phyloP scores from a whole-genome alignment of 305 asterid genomes.

The Fraxinus floribunda region DNA sequence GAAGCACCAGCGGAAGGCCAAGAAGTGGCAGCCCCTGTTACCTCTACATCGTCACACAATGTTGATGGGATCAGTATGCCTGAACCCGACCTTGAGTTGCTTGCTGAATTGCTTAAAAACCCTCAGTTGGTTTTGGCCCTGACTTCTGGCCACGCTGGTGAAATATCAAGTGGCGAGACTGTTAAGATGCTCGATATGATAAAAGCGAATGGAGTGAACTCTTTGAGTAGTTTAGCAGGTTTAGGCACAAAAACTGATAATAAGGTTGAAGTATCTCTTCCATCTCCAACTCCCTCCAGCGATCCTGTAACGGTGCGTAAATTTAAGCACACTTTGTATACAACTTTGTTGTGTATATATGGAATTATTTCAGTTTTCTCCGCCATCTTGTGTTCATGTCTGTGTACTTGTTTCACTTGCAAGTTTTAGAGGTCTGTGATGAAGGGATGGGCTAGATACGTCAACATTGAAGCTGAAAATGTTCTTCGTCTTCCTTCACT shows the following conservation, averaged over 20 bases:
- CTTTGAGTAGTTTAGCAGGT: slow-evolving; percentile 45
- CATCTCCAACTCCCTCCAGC: slow-evolving; percentile 93
- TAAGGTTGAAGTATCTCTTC: slow-evolving; percentile 85
- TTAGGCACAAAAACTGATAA: slow-evolving; percentile 40
- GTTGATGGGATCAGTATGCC: slow-evolving; percentile 41
- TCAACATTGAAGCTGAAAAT: not conserved
- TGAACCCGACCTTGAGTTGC: slow-evolving; percentile 79
- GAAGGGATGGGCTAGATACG: not conserved
- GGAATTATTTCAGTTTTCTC: slow-evolving; percentile 9
- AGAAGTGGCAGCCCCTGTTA: slow-evolving; percentile 28
- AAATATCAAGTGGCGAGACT: slow-evolving; percentile 56
- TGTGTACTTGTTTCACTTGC: not conserved
- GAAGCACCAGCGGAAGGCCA: slow-evolving; percentile 40
- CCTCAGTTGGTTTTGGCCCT: slow-evolving; percentile 84
- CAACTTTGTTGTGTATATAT: slow-evolving; percentile 25
- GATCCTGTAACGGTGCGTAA: slow-evolving; percentile 94
- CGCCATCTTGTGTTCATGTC: not conserved
- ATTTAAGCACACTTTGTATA: slow-evolving; percentile 55
- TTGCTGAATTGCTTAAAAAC: slow-evolving; percentile 78
- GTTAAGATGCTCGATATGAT: slow-evolving; percentile 84
- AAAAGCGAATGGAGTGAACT: slow-evolving; percentile 55
- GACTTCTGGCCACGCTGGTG: slow-evolving; percentile 80
- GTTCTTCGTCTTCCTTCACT: not conserved
- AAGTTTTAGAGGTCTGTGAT: not conserved
- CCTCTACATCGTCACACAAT: slow-evolving; percentile 38